Base-by-base conservation (phyloP, 2,329 filamentous ascomycete genomes). In the Colletotrichum lupini region DNA sequence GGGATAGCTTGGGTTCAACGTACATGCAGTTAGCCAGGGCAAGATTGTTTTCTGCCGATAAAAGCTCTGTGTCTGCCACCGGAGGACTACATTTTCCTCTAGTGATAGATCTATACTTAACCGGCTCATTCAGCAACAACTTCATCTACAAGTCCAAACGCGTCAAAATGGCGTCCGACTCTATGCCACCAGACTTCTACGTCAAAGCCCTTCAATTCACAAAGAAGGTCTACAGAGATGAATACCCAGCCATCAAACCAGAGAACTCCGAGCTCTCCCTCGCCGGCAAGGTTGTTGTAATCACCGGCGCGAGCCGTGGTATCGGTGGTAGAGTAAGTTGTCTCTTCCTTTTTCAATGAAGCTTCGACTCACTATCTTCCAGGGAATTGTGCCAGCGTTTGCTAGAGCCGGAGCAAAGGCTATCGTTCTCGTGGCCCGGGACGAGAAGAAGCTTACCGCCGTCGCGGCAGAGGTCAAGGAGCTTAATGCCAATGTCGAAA, bases 221-320 rank as follows among this genome's bases (percentile, higher is more conserved):
- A 14, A 59, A 55, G 16, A 19, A 32, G 2, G 35, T 35, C 5
- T 56, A 61, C 46, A 30, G 57, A 26, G 65, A 67, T 12, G 42
- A 30, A 22, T 84, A 85, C 61, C 75, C 79, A 1, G 68, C 74
- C 62, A 82, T 84, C 70, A 79, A 78, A 1, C 79, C 83, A 5
- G 52, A 69, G 7, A 80, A 79, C 0, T 81, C 81, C 0, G 81
- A 81, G 52, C 77, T 84, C 6, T 83, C 80, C 0, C 81, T 82
- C n/a, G 79, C 77, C 22, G 82, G 82, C 5, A 80, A 80, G 30
- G 90, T 86, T 22, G 89, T 92, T 9, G 83, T 93, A 19, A 90
- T 94, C 78, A 92, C 90, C 4, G 92, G 92, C 28, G 91, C 87
- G 12, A 88, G 88, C 4, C 88, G 86, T 1, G 91, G 91, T 28